Conservation (phyloP, 116 monocot genomes). For the Trichopus zeylanicus region DNA sequence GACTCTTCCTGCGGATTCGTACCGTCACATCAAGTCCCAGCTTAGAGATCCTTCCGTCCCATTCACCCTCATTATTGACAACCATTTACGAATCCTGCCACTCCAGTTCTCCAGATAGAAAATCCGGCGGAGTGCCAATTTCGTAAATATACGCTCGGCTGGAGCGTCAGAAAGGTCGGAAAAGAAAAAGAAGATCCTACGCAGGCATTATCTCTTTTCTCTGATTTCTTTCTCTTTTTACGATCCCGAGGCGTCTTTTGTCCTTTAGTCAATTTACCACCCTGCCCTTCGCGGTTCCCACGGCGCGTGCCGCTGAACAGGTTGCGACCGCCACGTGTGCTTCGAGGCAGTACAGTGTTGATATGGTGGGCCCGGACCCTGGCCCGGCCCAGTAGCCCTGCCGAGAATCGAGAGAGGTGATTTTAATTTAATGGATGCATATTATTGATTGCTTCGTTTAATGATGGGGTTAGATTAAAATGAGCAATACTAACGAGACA, state of each 20-base stretch:
- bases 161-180: no score
- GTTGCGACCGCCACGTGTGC: background rate
- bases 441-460: background rate
- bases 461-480: no score
- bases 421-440: background rate
- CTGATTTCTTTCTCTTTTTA: background rate
- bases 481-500: no score
- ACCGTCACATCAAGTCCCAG: background rate
- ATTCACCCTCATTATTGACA: background rate
- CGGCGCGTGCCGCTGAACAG: constrained; percentile 5
- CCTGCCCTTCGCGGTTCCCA: background rate
- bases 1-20: constrained; percentile 2
- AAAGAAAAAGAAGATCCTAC: no score
- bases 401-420: background rate
- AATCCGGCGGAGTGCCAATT: background rate
- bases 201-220: no score
- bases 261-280: background rate
- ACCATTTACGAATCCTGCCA: background rate
- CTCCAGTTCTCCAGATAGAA: background rate
- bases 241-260: constrained; percentile 2
- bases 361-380: background rate
- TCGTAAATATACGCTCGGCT: background rate
- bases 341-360: no score
- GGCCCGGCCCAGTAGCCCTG: background rate
- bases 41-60: background rate